Base-by-base conservation (phyloP, 1,139 yeast genomes). In the Hansenula sp. region DNA sequence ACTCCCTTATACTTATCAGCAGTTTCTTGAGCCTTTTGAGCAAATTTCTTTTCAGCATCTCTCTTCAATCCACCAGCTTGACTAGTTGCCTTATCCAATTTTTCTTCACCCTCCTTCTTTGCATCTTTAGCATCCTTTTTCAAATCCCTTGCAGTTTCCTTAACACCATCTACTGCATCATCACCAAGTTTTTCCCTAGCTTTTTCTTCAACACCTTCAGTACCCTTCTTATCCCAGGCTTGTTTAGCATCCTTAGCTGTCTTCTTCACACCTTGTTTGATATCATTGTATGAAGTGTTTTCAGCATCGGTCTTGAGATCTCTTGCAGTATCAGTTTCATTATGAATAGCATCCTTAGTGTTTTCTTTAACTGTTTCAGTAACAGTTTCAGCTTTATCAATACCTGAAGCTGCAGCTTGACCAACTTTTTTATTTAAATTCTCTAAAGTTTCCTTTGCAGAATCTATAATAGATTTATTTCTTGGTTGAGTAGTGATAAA, bases 21-120 rank as follows among this genome's bases (percentile, higher is more conserved):
- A 38, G 34, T 40, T 24, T 30, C 22, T 11, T 80, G 83, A 62
- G 79, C 71, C 50, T 68, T 71, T 19, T 29, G 22, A 13, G 32
- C 22, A 26, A 26, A 13, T n/a, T 26, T 14, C 51, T 75, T 73
- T 11, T 26, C 36, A 56, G 83, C 72, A 50, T 79, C 78, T 37
- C 68, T 68, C 51, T 74, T 73, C 50, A 80, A 69, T 32, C 61
- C 67, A 22, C 66, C 71, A 46, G 81, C 61, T 54, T 74, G 69
- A 37, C 68, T 65, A 54, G 77, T 76, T 17, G 43, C 65, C 60
- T 73, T 74, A 57, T 83, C 84, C 41, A 87, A 82, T 59, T 77
- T 76, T 57, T 77, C 38, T 21, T 41, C 35, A 17, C 34, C 21
- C 7, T 43, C 32, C 12, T 42, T 21, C 24, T 40, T 36, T 4